These are phyloP conservation scores for Leptoxyphium fumago DNA, from an alignment of 2,329 filamentous ascomycete genomes.

Conservation along the genomic window DNA sequence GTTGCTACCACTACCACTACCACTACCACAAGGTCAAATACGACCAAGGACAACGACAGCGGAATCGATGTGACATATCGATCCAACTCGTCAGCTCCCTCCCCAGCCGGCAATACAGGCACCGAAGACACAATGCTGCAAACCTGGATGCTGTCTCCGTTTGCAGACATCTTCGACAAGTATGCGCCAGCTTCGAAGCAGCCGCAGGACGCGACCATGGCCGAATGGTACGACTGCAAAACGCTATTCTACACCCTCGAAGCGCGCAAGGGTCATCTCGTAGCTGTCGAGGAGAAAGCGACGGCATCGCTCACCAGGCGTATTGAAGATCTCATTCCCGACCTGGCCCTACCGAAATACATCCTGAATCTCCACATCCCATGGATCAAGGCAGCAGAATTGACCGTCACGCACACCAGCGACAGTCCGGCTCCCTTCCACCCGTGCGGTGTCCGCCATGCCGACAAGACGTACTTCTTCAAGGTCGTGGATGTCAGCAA, in stretches of 20 bases:
- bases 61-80: slow-evolving; percentile 12
- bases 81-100: neutral
- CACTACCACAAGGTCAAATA: neutral
- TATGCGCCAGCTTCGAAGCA: slow-evolving; percentile 3
- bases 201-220: slow-evolving; percentile 9
- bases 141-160: slow-evolving; percentile 17
- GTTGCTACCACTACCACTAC: slow-evolving; percentile 1
- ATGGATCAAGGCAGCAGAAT: slow-evolving; percentile 10
- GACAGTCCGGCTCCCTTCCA: slow-evolving; percentile 15
- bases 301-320: slow-evolving; percentile 8
- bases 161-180: slow-evolving; percentile 7
- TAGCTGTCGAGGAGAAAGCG: slow-evolving; percentile 12
- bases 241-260: slow-evolving; percentile 18
- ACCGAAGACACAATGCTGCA: slow-evolving; percentile 14
- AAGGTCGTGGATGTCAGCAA: slow-evolving; percentile 19
- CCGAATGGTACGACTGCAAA: slow-evolving; percentile 18
- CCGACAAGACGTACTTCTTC: slow-evolving; percentile 14
- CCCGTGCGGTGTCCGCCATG: slow-evolving; percentile 8
- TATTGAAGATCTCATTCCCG: slow-evolving; percentile 13
- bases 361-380: slow-evolving; percentile 16
- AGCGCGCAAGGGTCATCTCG: slow-evolving; percentile 11
- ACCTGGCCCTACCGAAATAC: slow-evolving; percentile 21
- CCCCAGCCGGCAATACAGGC: slow-evolving; percentile 4
- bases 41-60: slow-evolving; percentile 8
- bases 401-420: slow-evolving; percentile 12